Evolutionary conservation across 768 basidiomycete species (phyloP), one percentile per base, ranked within the genome.

Genomic region (Mrakia blollopis): DNA sequence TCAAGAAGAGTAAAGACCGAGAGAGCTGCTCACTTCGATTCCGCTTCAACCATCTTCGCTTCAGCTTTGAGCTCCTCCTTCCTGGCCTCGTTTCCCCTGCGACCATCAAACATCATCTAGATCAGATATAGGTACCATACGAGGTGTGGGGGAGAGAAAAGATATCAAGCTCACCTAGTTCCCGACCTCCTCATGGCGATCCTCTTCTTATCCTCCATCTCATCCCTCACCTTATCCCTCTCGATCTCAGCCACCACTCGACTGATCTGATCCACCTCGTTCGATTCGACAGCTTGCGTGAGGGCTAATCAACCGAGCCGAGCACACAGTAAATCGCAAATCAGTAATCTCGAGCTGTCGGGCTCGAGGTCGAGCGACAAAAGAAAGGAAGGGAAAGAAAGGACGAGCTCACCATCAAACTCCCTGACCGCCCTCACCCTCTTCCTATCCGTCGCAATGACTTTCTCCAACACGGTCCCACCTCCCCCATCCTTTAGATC

Each of bases 111-210:
- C 21, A 11, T 11, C 3, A 2, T 44, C 14, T 0, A 50, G 47
- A 11, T 44, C 41, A 61, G 37, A 9, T 57, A 50, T 3, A 18
- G 23, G 1, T 21, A 41, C 18, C 14, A 21, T 7, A 25, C 70
- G 21, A 21, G 23, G 13, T 14, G 32, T 6, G 39, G 39, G 39
- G 44, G 44, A 44, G 14, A 28, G 28, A 16, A 30, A 18, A 39
- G 28, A 1, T 10, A 2, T 9, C 0, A 50, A 50, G 47, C 73
- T 25, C 41, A 73, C 37, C 89, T 83, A 13, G 88, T 85, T 1
- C 89, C 89, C 9, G 87, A 87, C 44, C 89, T 84, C 72, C 87
- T 84, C 3, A 83, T 81, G 0, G 89, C 89, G 23, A 87, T 86
- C 78, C 87, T 86, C 73, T 81, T 80, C 18, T 83, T 83, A 32